Percentiles rank a stretch among this genome's conserved stretches.
Conservation (phyloP, 345 rosid genomes). For the Laguncularia racemosa region DNA sequence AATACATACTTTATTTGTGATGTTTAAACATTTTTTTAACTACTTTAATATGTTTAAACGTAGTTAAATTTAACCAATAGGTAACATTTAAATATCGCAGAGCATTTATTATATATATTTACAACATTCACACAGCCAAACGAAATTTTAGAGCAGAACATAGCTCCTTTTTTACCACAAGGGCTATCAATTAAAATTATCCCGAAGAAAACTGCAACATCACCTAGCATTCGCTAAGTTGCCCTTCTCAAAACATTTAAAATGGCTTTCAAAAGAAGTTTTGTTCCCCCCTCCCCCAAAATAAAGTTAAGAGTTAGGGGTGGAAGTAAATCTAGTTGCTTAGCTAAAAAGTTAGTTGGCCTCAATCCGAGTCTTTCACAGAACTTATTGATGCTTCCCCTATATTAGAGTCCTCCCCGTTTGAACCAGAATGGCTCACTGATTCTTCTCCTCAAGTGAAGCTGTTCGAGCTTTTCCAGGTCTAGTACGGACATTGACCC, state of each 20-base stretch:
- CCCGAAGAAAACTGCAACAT: slow-evolving; percentile 6
- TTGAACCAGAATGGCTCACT: slow-evolving; percentile 15
- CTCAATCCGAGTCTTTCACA: slow-evolving; percentile 31
- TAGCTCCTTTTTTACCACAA: slow-evolving; percentile 10
- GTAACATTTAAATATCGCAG: too few relatives aligned
- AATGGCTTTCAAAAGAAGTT: neutral
- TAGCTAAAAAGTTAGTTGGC: slow-evolving; percentile 28
- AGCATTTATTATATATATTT: neutral
- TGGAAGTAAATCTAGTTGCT: slow-evolving; percentile 4
- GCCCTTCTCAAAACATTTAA: neutral
- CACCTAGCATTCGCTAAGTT: slow-evolving; percentile 7
- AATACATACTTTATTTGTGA: too few relatives aligned
- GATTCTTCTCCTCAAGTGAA: slow-evolving; percentile 23
- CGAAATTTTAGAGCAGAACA: slow-evolving; percentile 34
- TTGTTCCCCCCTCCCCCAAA: neutral
- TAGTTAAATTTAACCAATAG: too few relatives aligned
- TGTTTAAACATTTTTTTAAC: too few relatives aligned
- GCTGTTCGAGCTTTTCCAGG: slow-evolving; percentile 29
- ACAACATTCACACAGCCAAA: slow-evolving; percentile 6
- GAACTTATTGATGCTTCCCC: slow-evolving; percentile 32
- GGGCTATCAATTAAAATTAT: neutral
- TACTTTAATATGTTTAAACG: too few relatives aligned
- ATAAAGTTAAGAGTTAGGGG: slow-evolving; percentile 8
- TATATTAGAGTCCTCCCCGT: slow-evolving; percentile 21
- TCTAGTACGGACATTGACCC: slow-evolving; percentile 41